phyloP scores from a whole-genome alignment of 768 basidiomycete genomes.

The Coprinellus aureogranulatus region DNA sequence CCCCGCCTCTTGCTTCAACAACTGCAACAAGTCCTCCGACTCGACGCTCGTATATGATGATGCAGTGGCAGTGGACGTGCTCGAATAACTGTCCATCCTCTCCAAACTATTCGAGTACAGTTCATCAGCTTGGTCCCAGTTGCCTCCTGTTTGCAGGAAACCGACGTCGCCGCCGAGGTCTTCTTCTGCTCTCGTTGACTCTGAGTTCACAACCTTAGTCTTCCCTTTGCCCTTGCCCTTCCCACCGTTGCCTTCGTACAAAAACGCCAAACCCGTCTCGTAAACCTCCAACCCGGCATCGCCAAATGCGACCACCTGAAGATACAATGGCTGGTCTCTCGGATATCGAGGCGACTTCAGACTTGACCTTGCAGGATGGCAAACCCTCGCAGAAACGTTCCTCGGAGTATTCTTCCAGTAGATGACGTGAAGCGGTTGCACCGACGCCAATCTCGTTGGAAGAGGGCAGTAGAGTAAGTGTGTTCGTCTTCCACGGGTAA shows the following conservation, averaged over 20 bases:
- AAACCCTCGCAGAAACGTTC: conserved; percentile 52
- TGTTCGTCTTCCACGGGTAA: conserved; percentile 68
- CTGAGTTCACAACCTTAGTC: conserved; percentile 45
- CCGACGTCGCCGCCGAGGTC: conserved; percentile 67
- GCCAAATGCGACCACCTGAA: conserved; percentile 70
- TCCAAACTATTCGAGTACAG: conserved; percentile 32
- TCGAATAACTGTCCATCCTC: conserved; percentile 45
- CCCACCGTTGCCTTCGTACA: conserved; percentile 28
- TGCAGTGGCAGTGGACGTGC: conserved; percentile 27
- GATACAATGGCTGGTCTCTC: conserved; percentile 34
- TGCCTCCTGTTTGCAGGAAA: conserved; percentile 51
- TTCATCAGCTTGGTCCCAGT: conserved; percentile 48
- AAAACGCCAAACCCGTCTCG: conserved; percentile 56
- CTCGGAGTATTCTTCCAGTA: conserved; percentile 61
- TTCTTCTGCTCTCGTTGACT: conserved; percentile 52
- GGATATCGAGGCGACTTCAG: conserved; percentile 15
- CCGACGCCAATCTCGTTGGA: conserved; percentile 45
- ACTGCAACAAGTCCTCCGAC: conserved; percentile 46
- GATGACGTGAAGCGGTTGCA: conserved; percentile 52
- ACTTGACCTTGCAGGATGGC: conserved; percentile 28
- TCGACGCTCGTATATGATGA: conserved; percentile 51
- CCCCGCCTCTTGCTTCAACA: conserved; percentile 56
- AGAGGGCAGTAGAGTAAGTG: conserved; percentile 70
- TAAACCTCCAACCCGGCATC: conserved; percentile 74
- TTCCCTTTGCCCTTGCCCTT: conserved; percentile 40